Evolutionary conservation across 129 eudicot genomes (phyloP), one percentile per base, ranked within the genome.

Genomic region (Ambrosia artemisiifolia): DNA sequence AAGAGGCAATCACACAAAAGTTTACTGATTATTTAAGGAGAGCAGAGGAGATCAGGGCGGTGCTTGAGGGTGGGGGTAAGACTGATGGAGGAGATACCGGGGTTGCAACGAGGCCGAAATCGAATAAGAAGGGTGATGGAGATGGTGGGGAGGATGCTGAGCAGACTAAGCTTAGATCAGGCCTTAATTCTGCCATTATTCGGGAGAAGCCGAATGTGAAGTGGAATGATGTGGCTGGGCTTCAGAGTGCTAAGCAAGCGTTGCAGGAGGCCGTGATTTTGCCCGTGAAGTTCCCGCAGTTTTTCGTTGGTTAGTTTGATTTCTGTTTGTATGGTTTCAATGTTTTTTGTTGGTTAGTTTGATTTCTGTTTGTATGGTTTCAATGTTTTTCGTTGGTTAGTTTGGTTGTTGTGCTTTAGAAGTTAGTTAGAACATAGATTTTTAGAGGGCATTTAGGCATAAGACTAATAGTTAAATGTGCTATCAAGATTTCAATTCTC

Each of bases 21-120:
- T 87, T 87, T 67, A 87, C 94, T 0, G 94, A 87, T 61, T 87
- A 87, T 78, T 77, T 87, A 69, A 81, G 94, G 62, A 76, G 94
- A n/a, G 94, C 94, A 6, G 94, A 87, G 84, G 94, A 87, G 79
- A 87, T 87, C 62, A 70, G 89, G 82, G 87, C 78, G 11, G 89
- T 87, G 48, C 76, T 84, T 4, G 94, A 87, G 56, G 89, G 78
- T 9, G 93, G 87, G 4, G 78, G 81, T 56, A 42, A 34, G 57
- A 80, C 83, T 0, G 24, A 68, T 0, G 83, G 83, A 6, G 85
- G 85, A 11, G 94, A 85, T 49, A 87, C 89, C 4, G 94, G 87
- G 9, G 87, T 87, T 49, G 87, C 87, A 4, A 82, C 94, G 2
- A 50, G 82, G 40, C 85, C 89, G 1, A 87, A 85, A 65, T 63